Percentiles rank a stretch among this genome's conserved stretches.
Conservation (phyloP, 345 rosid genomes). For the Excoecaria cochinchinensis region DNA sequence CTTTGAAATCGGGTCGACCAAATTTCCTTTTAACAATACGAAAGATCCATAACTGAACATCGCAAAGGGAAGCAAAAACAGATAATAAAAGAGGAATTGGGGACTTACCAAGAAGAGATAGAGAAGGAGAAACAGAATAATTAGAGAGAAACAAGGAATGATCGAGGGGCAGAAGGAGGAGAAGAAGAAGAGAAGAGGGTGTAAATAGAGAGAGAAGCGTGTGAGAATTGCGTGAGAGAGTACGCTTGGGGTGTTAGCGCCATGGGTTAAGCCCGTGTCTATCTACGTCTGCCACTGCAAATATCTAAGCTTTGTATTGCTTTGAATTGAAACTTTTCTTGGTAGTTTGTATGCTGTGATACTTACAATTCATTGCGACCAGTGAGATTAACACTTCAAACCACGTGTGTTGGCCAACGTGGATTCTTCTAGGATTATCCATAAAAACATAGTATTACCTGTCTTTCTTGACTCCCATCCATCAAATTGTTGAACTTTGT, state of each 20-base stretch:
- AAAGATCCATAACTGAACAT: not conserved
- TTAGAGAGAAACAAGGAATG: not conserved
- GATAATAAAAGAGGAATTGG: not conserved
- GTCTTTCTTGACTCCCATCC: too few relatives aligned
- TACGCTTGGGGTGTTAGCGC: conserved; percentile 39
- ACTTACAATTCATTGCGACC: too few relatives aligned
- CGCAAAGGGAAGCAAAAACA: not conserved
- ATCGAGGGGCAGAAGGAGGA: not conserved
- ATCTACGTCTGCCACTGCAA: conserved; percentile 43
- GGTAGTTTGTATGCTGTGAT: too few relatives aligned
- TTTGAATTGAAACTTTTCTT: too few relatives aligned
- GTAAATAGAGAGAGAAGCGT: conserved; percentile 38
- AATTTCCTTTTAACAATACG: not conserved
- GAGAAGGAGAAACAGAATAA: not conserved
- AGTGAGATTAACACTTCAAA: too few relatives aligned
- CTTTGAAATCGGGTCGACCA: not conserved
- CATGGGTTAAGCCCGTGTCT: conserved; percentile 63
- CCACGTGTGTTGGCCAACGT: too few relatives aligned
- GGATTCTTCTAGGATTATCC: too few relatives aligned
- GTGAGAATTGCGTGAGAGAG: conserved; percentile 71
- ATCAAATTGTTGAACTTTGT: too few relatives aligned
- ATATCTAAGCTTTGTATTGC: conserved; percentile 30
- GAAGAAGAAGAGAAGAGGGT: conserved; percentile 4
- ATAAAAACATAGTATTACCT: too few relatives aligned
- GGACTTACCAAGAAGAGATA: not conserved